These are phyloP conservation scores for Physaria fendleri DNA, from an alignment of 345 rosid species.

Conservation along the genomic window DNA sequence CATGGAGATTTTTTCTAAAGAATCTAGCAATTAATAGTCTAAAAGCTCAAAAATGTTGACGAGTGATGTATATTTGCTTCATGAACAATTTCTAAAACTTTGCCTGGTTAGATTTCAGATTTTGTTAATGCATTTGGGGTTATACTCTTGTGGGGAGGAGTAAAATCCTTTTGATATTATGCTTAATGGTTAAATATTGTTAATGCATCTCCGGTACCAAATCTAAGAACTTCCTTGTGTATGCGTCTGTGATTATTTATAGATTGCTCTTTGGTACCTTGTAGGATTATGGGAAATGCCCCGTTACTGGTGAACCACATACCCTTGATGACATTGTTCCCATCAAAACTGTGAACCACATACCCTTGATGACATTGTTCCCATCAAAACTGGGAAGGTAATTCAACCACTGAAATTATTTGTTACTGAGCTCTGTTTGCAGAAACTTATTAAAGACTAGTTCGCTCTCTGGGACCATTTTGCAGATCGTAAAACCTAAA, in stretches of 20 bases:
- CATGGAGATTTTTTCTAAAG: no score
- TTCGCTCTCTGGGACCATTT: neutral
- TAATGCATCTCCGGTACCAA: neutral
- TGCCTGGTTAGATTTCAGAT: neutral
- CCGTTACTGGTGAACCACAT: slow-evolving; percentile 75
- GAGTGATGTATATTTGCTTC: neutral
- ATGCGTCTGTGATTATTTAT: neutral
- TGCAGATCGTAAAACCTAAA: slow-evolving; percentile 87
- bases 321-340: slow-evolving; percentile 69
- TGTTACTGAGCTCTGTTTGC: neutral
- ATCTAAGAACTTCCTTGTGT: neutral
- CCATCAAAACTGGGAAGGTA: slow-evolving; percentile 76
- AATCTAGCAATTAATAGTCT: no score
- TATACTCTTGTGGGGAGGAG: neutral
- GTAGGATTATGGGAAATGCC: slow-evolving; percentile 94
- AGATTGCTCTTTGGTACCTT: neutral
- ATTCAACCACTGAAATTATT: neutral
- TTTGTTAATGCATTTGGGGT: neutral
- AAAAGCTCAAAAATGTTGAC: neutral
- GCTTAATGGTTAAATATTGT: neutral
- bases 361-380: slow-evolving; percentile 65
- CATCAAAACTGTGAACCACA: slow-evolving; percentile 65
- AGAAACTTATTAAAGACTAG: neutral
- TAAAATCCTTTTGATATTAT: neutral
- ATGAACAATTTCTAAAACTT: neutral